Conservation (phyloP, 2,329 filamentous ascomycete genomes). For the Colletotrichum filicis region DNA sequence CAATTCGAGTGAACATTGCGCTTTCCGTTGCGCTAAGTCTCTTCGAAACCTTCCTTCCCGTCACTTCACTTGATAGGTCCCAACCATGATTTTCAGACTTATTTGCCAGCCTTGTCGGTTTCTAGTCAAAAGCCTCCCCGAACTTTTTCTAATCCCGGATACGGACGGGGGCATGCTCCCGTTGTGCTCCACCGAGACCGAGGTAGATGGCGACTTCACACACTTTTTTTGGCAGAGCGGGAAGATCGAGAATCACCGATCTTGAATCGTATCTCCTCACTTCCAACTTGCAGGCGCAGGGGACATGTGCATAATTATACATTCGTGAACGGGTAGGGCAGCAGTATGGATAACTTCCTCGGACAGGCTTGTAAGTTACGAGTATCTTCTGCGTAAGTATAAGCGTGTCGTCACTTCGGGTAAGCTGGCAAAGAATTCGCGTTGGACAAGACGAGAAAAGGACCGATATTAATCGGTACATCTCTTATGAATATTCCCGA, state of each 20-base stretch:
- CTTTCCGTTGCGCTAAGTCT: neutral
- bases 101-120: conserved; percentile 14
- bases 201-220: conserved; percentile 14
- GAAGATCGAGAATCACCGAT: neutral
- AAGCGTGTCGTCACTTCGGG: neutral
- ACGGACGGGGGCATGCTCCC: neutral
- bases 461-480: neutral
- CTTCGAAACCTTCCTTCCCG: conserved; percentile 9
- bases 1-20: conserved; percentile 15
- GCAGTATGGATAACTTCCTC: neutral
- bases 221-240: conserved; percentile 4
- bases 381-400: neutral
- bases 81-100: neutral
- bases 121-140: neutral
- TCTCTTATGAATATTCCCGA: conserved; percentile 3
- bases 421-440: neutral
- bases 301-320: neutral
- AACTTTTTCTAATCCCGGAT: conserved; percentile 6
- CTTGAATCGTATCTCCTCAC: neutral
- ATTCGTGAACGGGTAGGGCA: neutral
- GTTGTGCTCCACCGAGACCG: neutral
- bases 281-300: conserved; percentile 2
- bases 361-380: neutral
- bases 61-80: neutral
- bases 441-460: neutral